These are phyloP conservation scores for Syzygium oleosum DNA, from an alignment of 345 rosid species.

Conservation along the genomic window DNA sequence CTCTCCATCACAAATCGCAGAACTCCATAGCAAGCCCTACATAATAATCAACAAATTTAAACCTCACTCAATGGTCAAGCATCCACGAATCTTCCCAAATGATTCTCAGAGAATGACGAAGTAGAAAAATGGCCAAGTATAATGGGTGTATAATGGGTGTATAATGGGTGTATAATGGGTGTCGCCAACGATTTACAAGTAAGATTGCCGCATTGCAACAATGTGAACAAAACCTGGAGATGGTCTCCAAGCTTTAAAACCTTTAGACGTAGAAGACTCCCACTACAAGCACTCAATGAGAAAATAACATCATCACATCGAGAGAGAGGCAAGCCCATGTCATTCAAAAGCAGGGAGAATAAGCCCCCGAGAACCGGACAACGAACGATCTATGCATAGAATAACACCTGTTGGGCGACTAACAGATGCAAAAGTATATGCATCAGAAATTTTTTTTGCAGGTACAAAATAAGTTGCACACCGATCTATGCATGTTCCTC, in stretches of 20 bases:
- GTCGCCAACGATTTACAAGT: not conserved
- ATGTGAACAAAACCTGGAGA: not conserved
- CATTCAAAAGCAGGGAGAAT: not conserved
- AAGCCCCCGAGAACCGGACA: not conserved
- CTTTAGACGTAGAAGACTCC: not conserved
- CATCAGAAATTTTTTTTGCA: not conserved
- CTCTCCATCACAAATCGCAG: conserved; percentile 35
- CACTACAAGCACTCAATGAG: not conserved
- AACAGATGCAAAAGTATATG: not conserved
- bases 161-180: not conserved
- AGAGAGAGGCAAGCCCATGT: not conserved
- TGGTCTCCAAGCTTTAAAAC: not conserved
- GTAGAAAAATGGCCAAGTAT: not conserved
- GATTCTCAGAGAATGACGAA: not conserved
- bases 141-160: not conserved
- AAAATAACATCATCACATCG: not conserved
- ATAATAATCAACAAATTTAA: not conserved
- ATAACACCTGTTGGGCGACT: not conserved
- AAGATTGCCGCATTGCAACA: not conserved
- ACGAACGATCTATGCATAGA: not conserved
- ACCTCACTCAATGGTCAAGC: not conserved
- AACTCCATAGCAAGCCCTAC: conserved; percentile 41
- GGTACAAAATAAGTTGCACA: not conserved
- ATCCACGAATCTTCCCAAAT: not conserved
- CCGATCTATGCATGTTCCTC: accelerated